Evolutionary conservation across 2,329 filamentous ascomycete species (phyloP), one percentile per base, ranked within the genome.

Genomic region (Aspergillus niger): DNA sequence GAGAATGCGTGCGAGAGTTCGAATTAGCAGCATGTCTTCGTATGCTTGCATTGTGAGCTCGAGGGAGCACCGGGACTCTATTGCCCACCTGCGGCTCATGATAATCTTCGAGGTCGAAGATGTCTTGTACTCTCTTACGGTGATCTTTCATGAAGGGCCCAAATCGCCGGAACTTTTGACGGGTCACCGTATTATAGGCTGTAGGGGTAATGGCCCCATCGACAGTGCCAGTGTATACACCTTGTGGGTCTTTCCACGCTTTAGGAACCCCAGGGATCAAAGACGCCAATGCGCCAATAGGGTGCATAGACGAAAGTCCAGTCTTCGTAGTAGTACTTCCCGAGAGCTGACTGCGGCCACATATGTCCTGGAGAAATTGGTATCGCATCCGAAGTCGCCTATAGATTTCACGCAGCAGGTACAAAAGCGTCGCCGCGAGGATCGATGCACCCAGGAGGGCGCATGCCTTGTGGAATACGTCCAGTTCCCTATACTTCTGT

Each of bases 391-490:
- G 53, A 47, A 55, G 28, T 28, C 53, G 41, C 30, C 39, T 24
- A 24, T 47, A 44, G 3, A 55, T 55, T 17, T 55, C 53, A 24
- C 53, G 53, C 8, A 47, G 28, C 26, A 55, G 11, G 39, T 47
- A 55, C 5, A 55, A 4, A 2, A 55, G 26, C 13, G 53, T 55
- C 8, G 53, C 53, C n/a, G 26, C 53, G 8, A 55, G 30, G 5
- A 55, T 22, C 10, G 53, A 44, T 22, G 39, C 53, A 17, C 39
- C 53, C 17, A 55, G 32, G 3, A 55, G 17, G 13, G 53, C 53
- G 24, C 53, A 55, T 13, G 30, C n/a, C 53, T 55, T 55, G 15
- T 55, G 47, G 26, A 55, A 55, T 24, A 55, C 24, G 36, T 55
- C 53, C 39, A 55, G 53, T 24, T 55, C 53, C 11, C 17, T 44